Base-by-base conservation (phyloP, 202 grass and related monocot species). In the Setaria italica region DNA sequence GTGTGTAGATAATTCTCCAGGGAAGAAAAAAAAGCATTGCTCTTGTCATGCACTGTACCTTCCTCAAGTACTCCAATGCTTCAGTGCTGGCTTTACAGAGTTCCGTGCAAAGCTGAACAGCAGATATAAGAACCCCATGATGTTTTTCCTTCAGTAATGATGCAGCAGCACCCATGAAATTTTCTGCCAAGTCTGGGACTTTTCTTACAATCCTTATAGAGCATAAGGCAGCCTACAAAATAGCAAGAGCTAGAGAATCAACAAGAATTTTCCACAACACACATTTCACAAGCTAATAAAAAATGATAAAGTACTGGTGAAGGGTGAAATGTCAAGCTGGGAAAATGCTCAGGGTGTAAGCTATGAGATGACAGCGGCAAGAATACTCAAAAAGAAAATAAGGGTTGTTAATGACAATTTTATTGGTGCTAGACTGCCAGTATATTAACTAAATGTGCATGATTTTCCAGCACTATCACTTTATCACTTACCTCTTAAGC, bases 101-200 rank as follows among this genome's bases (percentile, higher is more conserved):
- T 87, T 99, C 97, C 41, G 80, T 88, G 76, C 97, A 99, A 43
- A 99, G 94, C 56, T 99, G 97, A 80, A 97, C 92, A 80, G 65
- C 85, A 91, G 92, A 90, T 89, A 99, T 91, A 79, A 97, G 85
- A 89, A 97, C 94, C 25, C 97, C 97, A 8, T 99, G 94, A 78
- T 99, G 97, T 71, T 99, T 99, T 85, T 99, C 97, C 91, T 97
- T 99, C 41, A 99, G 87, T 79, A 94, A 87, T 57, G 92, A 93
- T 83, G 79, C 78, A 77, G 97, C 97, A 25, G 87, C 76, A 67
- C 82, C 80, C 87, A 92, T 91, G 83, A 97, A 94, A 67, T 92
- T 99, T 79, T 99, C 97, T 83, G 97, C 89, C 83, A 99, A 86
- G 65, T 99, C 97, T 73, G 97, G 90, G 77, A 97, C 97, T 91